phyloP scores from a whole-genome alignment of 1,284 basidiomycete genomes.

The Malassezia psittaci region DNA sequence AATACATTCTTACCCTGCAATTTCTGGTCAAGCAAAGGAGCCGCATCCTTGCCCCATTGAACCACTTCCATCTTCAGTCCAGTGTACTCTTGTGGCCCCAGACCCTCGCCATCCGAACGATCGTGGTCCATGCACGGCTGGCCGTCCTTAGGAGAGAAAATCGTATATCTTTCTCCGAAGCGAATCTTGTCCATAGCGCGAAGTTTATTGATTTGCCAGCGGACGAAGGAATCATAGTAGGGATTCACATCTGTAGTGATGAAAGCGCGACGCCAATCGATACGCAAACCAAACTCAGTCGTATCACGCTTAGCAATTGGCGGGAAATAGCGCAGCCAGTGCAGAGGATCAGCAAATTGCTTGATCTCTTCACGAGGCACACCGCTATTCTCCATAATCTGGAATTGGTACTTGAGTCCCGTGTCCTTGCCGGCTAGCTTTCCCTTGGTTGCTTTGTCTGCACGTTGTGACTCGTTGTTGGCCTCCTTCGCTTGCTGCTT shows the following conservation, averaged over 20 bases:
- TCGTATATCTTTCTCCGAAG: slow-evolving; percentile 96
- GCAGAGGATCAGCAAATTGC: slow-evolving; percentile 81
- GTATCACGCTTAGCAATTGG: slow-evolving; percentile 81
- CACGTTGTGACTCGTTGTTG: slow-evolving; percentile 12
- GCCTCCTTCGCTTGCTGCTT: slow-evolving; percentile 28
- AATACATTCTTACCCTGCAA: slow-evolving; percentile 70
- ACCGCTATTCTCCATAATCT: slow-evolving; percentile 80
- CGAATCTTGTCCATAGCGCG: slow-evolving; percentile 54
- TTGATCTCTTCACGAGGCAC: slow-evolving; percentile 83
- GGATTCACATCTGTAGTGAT: slow-evolving; percentile 91
- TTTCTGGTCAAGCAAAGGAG: slow-evolving; percentile 56
- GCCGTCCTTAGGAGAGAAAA: slow-evolving; percentile 98
- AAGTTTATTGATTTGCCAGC: slow-evolving; percentile 96
- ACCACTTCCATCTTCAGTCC: slow-evolving; percentile 88
- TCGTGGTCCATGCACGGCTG: slow-evolving; percentile 99
- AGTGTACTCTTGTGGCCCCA: slow-evolving; percentile 94
- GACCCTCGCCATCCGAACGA: slow-evolving; percentile 82
- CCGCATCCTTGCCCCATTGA: slow-evolving; percentile 49
- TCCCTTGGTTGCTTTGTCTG: slow-evolving; percentile 80
- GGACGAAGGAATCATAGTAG: slow-evolving; percentile 92
- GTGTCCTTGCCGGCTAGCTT: slow-evolving; percentile 88
- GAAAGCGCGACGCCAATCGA: slow-evolving; percentile 95
- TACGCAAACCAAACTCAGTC: slow-evolving; percentile 74
- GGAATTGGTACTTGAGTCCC: slow-evolving; percentile 92
- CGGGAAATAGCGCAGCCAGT: slow-evolving; percentile 93